Base-by-base conservation (phyloP, 345 rosid genomes). In the Bruguiera sexangula region DNA sequence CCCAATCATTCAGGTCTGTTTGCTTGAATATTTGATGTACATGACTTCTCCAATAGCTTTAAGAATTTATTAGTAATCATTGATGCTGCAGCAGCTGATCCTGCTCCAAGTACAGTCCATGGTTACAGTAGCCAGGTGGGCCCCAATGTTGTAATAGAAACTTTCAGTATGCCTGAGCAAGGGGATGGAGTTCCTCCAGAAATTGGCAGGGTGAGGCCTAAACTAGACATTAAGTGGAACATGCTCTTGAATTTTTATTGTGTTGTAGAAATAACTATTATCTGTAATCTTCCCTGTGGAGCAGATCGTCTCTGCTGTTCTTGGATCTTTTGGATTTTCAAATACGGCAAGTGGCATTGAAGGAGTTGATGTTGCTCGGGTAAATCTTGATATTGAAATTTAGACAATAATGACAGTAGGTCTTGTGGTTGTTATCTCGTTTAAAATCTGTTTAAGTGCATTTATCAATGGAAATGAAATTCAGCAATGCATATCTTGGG, bases 301-400 rank as follows among this genome's bases (percentile, higher is more conserved):
- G 53, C 87, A 89, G 96, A 84, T 89, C 61, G 90, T 87, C 39
- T 84, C 92, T 58, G 89, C 96, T 51, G 84, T 89, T 72, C 92
- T 89, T 51, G 92, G 92, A 66, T 87, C 92, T 63, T 80, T 89
- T 48, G 92, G 92, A 78, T 57, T 85, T 34, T 32, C 90, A 54
- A 85, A 81, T 76, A 57, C 75, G 8, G 85, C 82, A 64, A 81
- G 79, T 69, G 85, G 82, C 57, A 66, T 62, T 71, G 86, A 77
- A 66, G 86, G 84, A 65, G 65, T 77, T 66, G 85, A 81, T 27
- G 66, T 51, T 75, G 71, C 69, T 72, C 73, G 81, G 87, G 83
- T 82, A 82, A 75, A 39, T 72, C 36, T 57, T 65, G 51, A 70
- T 60, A 64, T 70, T 48, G 9, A 73, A 66, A 43, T 70, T 31